phyloP scores from a whole-genome alignment of 2,329 filamentous ascomycete species.

The Fusarium cicatricum region DNA sequence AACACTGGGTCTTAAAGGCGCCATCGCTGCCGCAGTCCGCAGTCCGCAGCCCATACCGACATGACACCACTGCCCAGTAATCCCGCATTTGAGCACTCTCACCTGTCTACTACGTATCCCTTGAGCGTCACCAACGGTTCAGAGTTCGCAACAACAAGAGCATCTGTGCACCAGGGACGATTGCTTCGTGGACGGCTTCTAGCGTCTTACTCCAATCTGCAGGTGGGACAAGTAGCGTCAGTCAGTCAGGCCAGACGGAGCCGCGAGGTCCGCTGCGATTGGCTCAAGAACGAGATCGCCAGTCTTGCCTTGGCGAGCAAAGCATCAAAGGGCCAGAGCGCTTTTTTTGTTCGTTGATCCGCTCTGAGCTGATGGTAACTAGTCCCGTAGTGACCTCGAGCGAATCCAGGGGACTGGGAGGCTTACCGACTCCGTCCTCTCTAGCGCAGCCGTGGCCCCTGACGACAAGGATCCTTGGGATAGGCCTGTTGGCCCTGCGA shows the following conservation, averaged over 20 bases:
- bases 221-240: constrained; percentile 23
- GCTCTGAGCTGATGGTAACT: constrained; percentile 29
- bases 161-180: constrained; percentile 1
- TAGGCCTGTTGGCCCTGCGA: constrained; percentile 22
- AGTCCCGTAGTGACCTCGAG: constrained; percentile 26
- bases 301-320: constrained; percentile 22
- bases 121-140: constrained; percentile 6
- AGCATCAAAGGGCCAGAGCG: constrained; percentile 20
- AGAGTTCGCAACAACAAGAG: constrained; percentile 4
- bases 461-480: constrained; percentile 16
- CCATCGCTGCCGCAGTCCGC: background rate
- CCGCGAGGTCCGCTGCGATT: constrained; percentile 14
- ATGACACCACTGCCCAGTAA: constrained; percentile 17
- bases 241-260: constrained; percentile 21
- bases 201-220: constrained; percentile 34
- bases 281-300: constrained; percentile 19
- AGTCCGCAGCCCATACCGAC: background rate
- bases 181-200: constrained; percentile 34
- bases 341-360: constrained; percentile 29
- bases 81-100: constrained; percentile 8
- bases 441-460: constrained; percentile 24
- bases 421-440: constrained; percentile 23
- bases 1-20: background rate
- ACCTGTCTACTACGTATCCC: background rate
- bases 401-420: constrained; percentile 34